Evolutionary conservation across 2,329 filamentous ascomycete genomes (phyloP).

Genomic region (Didymella arachidicola): DNA sequence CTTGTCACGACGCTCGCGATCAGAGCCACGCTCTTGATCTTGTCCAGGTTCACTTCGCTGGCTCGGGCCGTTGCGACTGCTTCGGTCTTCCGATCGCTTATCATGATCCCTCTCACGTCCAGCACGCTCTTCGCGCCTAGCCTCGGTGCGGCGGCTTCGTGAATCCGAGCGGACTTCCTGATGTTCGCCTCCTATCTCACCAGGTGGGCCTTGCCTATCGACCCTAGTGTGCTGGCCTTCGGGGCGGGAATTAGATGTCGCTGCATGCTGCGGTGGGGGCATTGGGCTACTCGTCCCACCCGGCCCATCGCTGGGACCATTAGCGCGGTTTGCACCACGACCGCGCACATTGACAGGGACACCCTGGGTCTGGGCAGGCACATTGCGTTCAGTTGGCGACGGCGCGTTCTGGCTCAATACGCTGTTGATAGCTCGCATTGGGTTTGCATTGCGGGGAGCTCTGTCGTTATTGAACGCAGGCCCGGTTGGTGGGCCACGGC

Average conservation of each 20-base stretch:
- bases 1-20: slow-evolving; percentile 42
- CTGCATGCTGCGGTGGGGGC: slow-evolving; percentile 36
- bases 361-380: slow-evolving; percentile 23
- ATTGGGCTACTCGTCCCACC: slow-evolving; percentile 30
- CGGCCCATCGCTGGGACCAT: slow-evolving; percentile 28
- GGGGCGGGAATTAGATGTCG: slow-evolving; percentile 33
- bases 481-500: slow-evolving; percentile 45
- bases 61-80: slow-evolving; percentile 29
- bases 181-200: slow-evolving; percentile 27
- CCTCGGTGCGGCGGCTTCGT: slow-evolving; percentile 38
- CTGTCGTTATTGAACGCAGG: slow-evolving; percentile 42
- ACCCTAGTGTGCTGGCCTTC: slow-evolving; percentile 35
- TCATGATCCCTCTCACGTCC: slow-evolving; percentile 38
- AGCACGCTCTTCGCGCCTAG: slow-evolving; percentile 40
- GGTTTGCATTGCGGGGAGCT: slow-evolving; percentile 31
- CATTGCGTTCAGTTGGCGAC: slow-evolving; percentile 30
- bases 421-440: slow-evolving; percentile 40
- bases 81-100: slow-evolving; percentile 39
- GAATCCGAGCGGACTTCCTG: slow-evolving; percentile 42
- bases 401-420: slow-evolving; percentile 40
- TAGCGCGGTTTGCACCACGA: slow-evolving; percentile 42
- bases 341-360: slow-evolving; percentile 40
- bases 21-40: slow-evolving; percentile 35
- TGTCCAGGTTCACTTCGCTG: slow-evolving; percentile 28
- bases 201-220: slow-evolving; percentile 28